A percentile compares a stretch with the other conserved stretches of the same genome.
Evolutionary conservation across 805 yeast species (phyloP).

Genomic region (Hanseniaspora hatyaiensis): DNA sequence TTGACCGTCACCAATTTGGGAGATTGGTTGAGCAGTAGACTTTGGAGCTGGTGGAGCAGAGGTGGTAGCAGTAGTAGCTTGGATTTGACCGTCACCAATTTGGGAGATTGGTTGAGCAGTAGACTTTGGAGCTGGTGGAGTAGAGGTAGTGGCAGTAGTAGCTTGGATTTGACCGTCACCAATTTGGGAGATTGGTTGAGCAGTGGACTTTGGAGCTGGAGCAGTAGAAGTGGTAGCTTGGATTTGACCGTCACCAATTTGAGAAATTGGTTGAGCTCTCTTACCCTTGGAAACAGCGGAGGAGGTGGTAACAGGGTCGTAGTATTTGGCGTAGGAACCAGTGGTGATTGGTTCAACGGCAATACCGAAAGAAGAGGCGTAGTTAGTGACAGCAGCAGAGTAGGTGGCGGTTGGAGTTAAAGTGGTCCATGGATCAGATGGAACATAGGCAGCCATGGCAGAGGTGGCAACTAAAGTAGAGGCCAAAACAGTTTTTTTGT

Average conservation of each 20-base stretch:
- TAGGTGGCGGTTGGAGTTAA: slow-evolving; percentile 52
- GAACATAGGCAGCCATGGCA: slow-evolving; percentile 46
- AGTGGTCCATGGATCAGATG: slow-evolving; percentile 55
- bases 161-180: slow-evolving; percentile 44
- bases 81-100: slow-evolving; percentile 36
- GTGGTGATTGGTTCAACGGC: slow-evolving; percentile 44
- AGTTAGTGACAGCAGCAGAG: slow-evolving; percentile 46
- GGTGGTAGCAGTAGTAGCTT: slow-evolving; percentile 27
- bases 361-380: slow-evolving; percentile 52
- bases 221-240: slow-evolving; percentile 19
- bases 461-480: slow-evolving; percentile 36
- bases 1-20: slow-evolving; percentile 37
- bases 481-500: slow-evolving; percentile 21
- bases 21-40: slow-evolving; percentile 26
- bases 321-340: slow-evolving; percentile 19
- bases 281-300: slow-evolving; percentile 31
- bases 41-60: slow-evolving; percentile 23
- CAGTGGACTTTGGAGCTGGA: slow-evolving; percentile 24
- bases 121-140: slow-evolving; percentile 26
- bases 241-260: slow-evolving; percentile 27
- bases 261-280: slow-evolving; percentile 34
- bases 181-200: slow-evolving; percentile 32
- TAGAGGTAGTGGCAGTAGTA: slow-evolving; percentile 19
- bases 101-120: slow-evolving; percentile 29
- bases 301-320: slow-evolving; percentile 28